Percentiles rank a stretch among this genome's conserved stretches.
These are phyloP conservation scores for Nannochloris sp. DNA, from an alignment of 139 green algal species.

Conservation along the genomic window DNA sequence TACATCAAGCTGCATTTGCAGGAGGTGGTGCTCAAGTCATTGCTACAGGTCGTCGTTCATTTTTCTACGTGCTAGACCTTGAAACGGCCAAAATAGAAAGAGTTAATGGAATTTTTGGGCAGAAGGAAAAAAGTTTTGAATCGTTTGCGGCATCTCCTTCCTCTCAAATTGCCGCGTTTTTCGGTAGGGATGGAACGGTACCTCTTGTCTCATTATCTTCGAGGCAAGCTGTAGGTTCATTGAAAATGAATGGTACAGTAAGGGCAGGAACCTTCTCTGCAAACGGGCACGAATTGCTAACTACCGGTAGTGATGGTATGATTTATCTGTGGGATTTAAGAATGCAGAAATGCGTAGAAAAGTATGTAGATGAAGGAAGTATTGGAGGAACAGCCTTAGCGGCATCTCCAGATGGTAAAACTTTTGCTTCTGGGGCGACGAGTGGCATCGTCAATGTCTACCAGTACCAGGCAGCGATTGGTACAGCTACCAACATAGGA, in stretches of 20 bases:
- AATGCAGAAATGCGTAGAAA: slow-evolving; percentile 66
- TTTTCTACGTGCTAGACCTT: slow-evolving; percentile 88
- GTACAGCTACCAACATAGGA: background rate
- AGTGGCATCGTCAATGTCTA: slow-evolving; percentile 90
- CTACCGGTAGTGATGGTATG: slow-evolving; percentile 66
- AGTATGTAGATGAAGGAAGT: slow-evolving; percentile 64
- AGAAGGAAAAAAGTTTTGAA: slow-evolving; percentile 58
- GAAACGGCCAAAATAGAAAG: slow-evolving; percentile 43
- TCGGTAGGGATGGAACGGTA: slow-evolving; percentile 61
- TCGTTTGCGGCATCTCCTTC: slow-evolving; percentile 53
- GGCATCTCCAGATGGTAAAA: slow-evolving; percentile 41
- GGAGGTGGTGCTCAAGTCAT: slow-evolving; percentile 50
- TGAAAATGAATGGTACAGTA: slow-evolving; percentile 85
- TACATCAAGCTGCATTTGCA: slow-evolving; percentile 74
- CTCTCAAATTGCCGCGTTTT: slow-evolving; percentile 65
- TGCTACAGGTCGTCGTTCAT: slow-evolving; percentile 57
- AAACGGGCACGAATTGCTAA: slow-evolving; percentile 61
- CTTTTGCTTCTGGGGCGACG: slow-evolving; percentile 58
- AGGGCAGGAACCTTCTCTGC: slow-evolving; percentile 50
- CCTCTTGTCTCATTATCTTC: slow-evolving; percentile 68
- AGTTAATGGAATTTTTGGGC: slow-evolving; percentile 37
- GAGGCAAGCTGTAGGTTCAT: slow-evolving; percentile 53
- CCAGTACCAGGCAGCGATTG: background rate
- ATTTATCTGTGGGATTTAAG: slow-evolving; percentile 91
- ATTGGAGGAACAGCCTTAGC: slow-evolving; percentile 48